A percentile compares a stretch with the other conserved stretches of the same genome.
Evolutionary conservation across 176 grass and related monocot species (phyloP).

Genomic region (Carex littledalei): DNA sequence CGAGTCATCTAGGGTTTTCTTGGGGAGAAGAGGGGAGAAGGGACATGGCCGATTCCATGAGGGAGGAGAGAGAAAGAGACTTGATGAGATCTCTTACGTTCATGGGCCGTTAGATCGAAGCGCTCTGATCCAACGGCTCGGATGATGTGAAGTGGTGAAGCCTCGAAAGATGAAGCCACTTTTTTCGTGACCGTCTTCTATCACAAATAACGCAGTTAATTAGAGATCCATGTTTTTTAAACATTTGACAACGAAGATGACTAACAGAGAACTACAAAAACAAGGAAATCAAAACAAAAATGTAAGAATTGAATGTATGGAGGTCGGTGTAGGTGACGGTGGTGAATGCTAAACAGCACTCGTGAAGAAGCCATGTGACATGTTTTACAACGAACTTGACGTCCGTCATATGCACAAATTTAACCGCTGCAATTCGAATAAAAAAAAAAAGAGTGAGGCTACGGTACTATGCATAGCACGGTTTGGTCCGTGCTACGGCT

Average conservation of each 20-base stretch:
- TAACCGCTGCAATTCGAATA: neutral
- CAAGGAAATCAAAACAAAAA: neutral
- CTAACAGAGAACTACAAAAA: neutral
- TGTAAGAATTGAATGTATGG: neutral
- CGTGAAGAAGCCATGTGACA: neutral
- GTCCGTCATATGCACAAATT: neutral
- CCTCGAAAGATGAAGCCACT: neutral
- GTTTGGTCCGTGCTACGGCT: no score
- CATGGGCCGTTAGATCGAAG: neutral
- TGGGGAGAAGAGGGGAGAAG: neutral
- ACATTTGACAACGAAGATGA: neutral
- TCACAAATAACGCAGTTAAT: neutral
- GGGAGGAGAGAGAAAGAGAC: slow-evolving; percentile 20
- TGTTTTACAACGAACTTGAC: neutral
- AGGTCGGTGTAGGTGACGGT: neutral
- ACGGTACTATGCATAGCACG: no score
- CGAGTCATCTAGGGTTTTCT: slow-evolving; percentile 14
- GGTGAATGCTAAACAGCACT: neutral
- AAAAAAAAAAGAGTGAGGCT: no score
- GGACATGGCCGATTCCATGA: slow-evolving; percentile 20
- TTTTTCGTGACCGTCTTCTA: neutral
- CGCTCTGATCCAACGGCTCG: neutral
- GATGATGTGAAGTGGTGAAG: neutral
- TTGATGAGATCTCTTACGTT: neutral
- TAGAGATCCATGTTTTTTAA: neutral